Evolutionary conservation across 495 filamentous ascomycete species (phyloP).

Genomic region (Cercophora newfieldiana): DNA sequence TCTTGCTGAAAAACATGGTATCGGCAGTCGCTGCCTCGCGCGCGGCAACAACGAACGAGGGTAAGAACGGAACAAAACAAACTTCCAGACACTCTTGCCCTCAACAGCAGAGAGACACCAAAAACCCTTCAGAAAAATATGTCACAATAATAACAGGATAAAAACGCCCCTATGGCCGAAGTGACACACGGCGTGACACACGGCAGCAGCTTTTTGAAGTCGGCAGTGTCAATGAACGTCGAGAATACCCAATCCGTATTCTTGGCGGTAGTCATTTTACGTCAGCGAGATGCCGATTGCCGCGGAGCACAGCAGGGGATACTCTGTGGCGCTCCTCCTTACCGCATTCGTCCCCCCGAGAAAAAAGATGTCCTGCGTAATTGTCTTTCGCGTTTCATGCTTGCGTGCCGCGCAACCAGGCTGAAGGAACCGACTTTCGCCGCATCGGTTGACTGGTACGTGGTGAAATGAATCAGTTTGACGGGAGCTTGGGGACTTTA

Average conservation of each 20-base stretch:
- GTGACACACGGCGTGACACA: too few relatives aligned
- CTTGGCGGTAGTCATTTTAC: neutral
- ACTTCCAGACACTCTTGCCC: too few relatives aligned
- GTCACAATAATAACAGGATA: neutral
- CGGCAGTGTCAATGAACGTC: neutral
- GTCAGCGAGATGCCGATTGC: neutral
- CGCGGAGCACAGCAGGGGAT: neutral
- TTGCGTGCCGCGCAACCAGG: too few relatives aligned
- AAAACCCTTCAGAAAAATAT: neutral
- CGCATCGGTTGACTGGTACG: too few relatives aligned
- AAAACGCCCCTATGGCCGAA: neutral
- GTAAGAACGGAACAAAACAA: neutral
- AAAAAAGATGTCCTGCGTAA: too few relatives aligned
- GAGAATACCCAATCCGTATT: conserved; percentile 11
- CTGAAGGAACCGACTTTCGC: too few relatives aligned
- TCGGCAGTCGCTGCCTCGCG: neutral
- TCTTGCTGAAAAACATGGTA: neutral
- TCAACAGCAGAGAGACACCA: neutral
- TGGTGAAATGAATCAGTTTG: too few relatives aligned
- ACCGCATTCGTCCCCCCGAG: neutral
- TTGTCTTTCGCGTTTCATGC: too few relatives aligned
- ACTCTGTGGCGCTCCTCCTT: neutral
- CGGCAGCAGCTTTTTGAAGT: neutral
- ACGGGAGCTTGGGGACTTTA: too few relatives aligned
- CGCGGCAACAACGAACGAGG: too few relatives aligned